Conservation (phyloP, 768 basidiomycete species). For the Tricholoma saponaceum region DNA sequence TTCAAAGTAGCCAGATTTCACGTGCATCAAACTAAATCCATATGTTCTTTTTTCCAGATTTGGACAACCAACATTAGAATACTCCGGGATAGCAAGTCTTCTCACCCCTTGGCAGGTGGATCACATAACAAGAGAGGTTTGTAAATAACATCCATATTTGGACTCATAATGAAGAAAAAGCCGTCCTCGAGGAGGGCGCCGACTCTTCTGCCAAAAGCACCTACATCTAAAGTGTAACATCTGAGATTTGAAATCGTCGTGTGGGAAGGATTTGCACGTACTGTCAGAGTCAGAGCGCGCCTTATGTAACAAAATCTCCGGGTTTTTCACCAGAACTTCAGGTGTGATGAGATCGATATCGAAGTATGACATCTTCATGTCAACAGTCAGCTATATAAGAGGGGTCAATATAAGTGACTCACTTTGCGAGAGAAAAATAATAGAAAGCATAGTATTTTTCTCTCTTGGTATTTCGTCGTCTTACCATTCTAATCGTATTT, state of each 20-base stretch:
- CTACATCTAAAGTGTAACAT: neutral
- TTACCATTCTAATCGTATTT: neutral
- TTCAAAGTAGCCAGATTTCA: too few species aligned
- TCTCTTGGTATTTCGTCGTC: neutral
- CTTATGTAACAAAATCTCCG: neutral
- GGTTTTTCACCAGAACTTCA: neutral
- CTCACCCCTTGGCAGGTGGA: too few species aligned
- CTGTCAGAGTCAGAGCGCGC: neutral
- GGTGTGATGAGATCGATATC: neutral
- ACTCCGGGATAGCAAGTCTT: too few species aligned
- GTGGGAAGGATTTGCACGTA: neutral
- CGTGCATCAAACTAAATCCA: too few species aligned
- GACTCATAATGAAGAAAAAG: neutral
- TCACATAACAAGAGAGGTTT: neutral
- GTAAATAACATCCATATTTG: neutral
- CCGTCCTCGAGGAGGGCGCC: neutral
- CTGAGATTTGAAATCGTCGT: neutral
- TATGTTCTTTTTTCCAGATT: too few species aligned
- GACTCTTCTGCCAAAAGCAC: neutral
- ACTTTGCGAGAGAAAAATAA: too few species aligned
- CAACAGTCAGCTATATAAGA: neutral
- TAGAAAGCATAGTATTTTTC: neutral
- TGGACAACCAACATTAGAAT: too few species aligned
- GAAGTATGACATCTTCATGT: neutral
- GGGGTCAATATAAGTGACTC: too few species aligned